Conservation (phyloP, 116 monocot species). For the Thalassia testudinum region DNA sequence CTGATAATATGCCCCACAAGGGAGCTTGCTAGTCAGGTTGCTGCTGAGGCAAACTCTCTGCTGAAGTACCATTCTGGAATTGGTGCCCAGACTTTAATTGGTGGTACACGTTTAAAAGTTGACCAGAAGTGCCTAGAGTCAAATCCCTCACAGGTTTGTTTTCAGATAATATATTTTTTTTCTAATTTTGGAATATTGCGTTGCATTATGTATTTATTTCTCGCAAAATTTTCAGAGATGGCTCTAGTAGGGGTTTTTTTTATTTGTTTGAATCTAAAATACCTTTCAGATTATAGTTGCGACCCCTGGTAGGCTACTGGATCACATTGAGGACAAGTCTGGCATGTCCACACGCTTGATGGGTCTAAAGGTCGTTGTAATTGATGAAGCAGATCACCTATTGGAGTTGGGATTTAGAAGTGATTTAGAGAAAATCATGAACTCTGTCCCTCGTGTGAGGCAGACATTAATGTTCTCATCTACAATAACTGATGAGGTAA, state of each 20-base stretch:
- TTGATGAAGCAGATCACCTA: constrained; percentile 84
- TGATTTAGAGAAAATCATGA: constrained; percentile 21
- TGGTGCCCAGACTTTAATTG: constrained; percentile 76
- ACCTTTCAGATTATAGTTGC: constrained; percentile 62
- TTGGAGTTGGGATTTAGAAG: constrained; percentile 16
- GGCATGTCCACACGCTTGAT: constrained; percentile 64
- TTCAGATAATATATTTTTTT: not conserved
- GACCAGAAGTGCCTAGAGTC: constrained; percentile 85
- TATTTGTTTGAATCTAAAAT: not conserved
- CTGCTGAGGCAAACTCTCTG: constrained; percentile 87
- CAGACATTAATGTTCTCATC: constrained; percentile 68
- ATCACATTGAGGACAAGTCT: constrained; percentile 77
- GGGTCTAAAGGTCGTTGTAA: constrained; percentile 64
- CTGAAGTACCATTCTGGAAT: constrained; percentile 58
- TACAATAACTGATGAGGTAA: constrained; percentile 62
- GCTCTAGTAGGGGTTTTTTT: not conserved
- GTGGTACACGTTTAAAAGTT: constrained; percentile 92
- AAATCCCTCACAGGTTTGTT: constrained; percentile 76
- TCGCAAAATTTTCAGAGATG: too few relatives aligned
- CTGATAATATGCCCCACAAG: constrained; percentile 86
- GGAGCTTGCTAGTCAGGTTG: constrained; percentile 88
- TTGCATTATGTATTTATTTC: too few relatives aligned
- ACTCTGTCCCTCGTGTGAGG: constrained; percentile 69
- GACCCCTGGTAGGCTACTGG: constrained; percentile 73
- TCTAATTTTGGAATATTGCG: constrained; percentile 21